These are phyloP conservation scores for Calonectria pauciramosa DNA, from an alignment of 2,329 filamentous ascomycete species.

Conservation along the genomic window DNA sequence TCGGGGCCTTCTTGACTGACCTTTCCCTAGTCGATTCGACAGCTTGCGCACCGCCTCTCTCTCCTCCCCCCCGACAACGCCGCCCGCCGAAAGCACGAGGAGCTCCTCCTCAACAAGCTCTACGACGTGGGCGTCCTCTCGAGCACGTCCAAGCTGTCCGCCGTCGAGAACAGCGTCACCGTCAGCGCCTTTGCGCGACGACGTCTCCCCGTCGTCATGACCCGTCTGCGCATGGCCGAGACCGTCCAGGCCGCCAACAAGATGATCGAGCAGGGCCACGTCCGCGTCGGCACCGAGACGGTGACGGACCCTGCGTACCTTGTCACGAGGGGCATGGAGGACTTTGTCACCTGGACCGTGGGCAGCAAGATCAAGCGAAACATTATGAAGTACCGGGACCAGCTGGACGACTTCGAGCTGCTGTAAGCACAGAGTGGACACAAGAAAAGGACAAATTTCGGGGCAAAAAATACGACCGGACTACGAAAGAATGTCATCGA, in stretches of 20 bases:
- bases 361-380: conserved; percentile 97
- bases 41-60: conserved; percentile 90
- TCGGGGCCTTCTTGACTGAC: conserved; percentile 22
- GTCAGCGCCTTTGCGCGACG: conserved; percentile 90
- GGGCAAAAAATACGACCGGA: neutral
- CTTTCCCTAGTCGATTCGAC: conserved; percentile 76
- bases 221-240: conserved; percentile 90
- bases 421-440: conserved; percentile 63
- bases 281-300: conserved; percentile 90
- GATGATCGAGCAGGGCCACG: conserved; percentile 94
- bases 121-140: conserved; percentile 91
- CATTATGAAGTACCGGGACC: conserved; percentile 94
- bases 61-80: conserved; percentile 85
- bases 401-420: conserved; percentile 96
- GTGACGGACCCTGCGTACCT: conserved; percentile 92
- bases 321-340: conserved; percentile 91
- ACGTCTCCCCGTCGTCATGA: conserved; percentile 91
- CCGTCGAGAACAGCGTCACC: conserved; percentile 89
- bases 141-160: conserved; percentile 81
- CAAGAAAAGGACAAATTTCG: neutral
- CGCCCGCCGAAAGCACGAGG: conserved; percentile 86
- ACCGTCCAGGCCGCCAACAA: conserved; percentile 87
- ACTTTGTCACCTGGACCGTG: conserved; percentile 96
- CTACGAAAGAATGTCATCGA: conserved; percentile 42
- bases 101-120: conserved; percentile 89